These are phyloP conservation scores for Bipolaris oryzae DNA, from an alignment of 2,329 filamentous ascomycete species.

Conservation along the genomic window DNA sequence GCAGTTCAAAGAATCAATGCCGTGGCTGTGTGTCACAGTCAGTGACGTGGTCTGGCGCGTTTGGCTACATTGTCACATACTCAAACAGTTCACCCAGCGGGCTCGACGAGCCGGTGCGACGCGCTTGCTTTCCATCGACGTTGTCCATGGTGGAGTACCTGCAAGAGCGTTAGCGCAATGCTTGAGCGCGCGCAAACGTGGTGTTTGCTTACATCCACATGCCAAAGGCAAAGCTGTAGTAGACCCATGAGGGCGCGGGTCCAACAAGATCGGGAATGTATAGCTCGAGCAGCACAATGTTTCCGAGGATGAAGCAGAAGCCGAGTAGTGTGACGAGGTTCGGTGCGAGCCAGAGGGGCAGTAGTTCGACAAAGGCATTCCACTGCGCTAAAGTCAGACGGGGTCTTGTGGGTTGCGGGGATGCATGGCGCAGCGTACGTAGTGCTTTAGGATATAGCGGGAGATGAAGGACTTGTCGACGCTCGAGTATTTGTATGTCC, in stretches of 20 bases:
- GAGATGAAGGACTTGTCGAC: conserved; percentile 96
- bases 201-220: conserved; percentile 78
- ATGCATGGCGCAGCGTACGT: conserved; percentile 67
- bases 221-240: conserved; percentile 93
- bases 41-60: conserved; percentile 32
- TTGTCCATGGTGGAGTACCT: conserved; percentile 97
- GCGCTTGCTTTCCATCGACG: conserved; percentile 95
- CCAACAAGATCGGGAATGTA: conserved; percentile 90
- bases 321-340: conserved; percentile 97
- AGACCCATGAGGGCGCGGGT: conserved; percentile 88
- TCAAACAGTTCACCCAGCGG: conserved; percentile 96
- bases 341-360: conserved; percentile 95
- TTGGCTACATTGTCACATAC: conserved; percentile 51
- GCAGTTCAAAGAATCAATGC: conserved; percentile 97
- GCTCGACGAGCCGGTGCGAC: conserved; percentile 92
- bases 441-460: conserved; percentile 90
- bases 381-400: conserved; percentile 66
- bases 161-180: conserved; percentile 19
- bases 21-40: conserved; percentile 64
- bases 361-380: conserved; percentile 91
- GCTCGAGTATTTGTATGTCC: conserved; percentile 95
- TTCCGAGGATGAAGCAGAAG: conserved; percentile 90
- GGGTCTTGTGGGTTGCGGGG: conserved; percentile 9
- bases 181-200: neutral
- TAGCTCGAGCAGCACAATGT: conserved; percentile 75